A percentile compares a stretch with the other conserved stretches of the same genome.
Conservation (phyloP, 345 rosid species). For the Eucalyptus tenuipes region DNA sequence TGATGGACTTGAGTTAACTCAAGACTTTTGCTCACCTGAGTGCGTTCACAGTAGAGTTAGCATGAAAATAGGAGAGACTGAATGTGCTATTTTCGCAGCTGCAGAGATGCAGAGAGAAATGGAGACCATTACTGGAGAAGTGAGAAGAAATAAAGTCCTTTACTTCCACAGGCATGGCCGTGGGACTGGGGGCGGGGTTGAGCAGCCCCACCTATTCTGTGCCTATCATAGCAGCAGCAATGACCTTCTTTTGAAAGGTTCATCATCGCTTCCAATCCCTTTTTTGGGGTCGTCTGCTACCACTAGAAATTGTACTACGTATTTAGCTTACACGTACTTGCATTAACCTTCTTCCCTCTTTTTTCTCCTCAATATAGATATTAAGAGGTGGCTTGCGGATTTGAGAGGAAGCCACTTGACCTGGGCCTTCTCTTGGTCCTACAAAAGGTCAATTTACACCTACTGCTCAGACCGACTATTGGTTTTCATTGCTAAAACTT, state of each 20-base stretch:
- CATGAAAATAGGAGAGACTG: slow-evolving; percentile 1
- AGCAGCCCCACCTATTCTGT: slow-evolving; percentile 76
- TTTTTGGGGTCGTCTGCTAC: neutral
- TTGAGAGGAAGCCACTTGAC: slow-evolving; percentile 69
- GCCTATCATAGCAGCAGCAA: slow-evolving; percentile 29
- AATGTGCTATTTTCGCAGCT: neutral
- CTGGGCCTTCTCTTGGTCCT: slow-evolving; percentile 60
- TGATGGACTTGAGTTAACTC: neutral
- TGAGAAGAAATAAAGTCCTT: slow-evolving; percentile 47
- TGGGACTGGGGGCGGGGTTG: slow-evolving; percentile 18
- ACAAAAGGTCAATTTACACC: slow-evolving; percentile 33
- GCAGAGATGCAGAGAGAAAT: neutral
- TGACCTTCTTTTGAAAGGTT: slow-evolving; percentile 65
- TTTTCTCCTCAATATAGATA: slow-evolving; percentile 15
- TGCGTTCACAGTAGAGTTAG: neutral
- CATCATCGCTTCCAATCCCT: neutral
- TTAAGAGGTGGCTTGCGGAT: slow-evolving; percentile 61
- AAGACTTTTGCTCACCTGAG: neutral
- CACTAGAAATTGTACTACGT: neutral
- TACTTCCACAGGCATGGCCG: slow-evolving; percentile 46
- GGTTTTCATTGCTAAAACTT: neutral
- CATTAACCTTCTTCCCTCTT: neutral
- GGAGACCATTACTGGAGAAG: slow-evolving; percentile 13
- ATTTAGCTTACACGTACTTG: neutral
- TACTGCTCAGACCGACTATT: neutral